Base-by-base conservation (phyloP, 176 grass and related monocot species). In the Zoysia japonica region DNA sequence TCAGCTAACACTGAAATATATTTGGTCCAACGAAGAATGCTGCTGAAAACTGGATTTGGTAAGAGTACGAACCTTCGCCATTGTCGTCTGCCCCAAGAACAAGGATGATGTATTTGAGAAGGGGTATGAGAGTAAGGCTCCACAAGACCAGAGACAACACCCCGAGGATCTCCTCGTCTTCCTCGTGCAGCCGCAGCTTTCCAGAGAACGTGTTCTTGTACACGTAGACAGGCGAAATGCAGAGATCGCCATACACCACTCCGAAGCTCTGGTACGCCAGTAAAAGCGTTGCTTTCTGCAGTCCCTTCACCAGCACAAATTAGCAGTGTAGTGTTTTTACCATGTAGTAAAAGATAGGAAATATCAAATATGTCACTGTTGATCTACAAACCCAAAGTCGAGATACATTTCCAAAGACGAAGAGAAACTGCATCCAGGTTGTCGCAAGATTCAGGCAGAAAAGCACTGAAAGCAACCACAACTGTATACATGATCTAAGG, bases 151-250 rank as follows among this genome's bases (percentile, higher is more conserved):
- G 42, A 40, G 94, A 97, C 8, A 97, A 54, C 5, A 92, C 94
- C 9, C 94, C 94, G 14, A 97, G 83, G 79, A 97, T 92, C 80
- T 97, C 94, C 43, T 84, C 89, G 40, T 97, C 93, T 67, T 97
- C 86, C 69, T 97, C 88, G n/a, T 97, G 88, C 51, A 97, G 88
- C 2, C 84, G 91, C 48, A 97, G 75, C 51, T 88, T 91, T 9
- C 94, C 91, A 0, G 94, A 97, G 35, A 97, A 97, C 36, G 94
- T 97, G 70, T 92, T 97, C 84, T 93, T 97, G 87, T 91, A 97
- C 71, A 97, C 94, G 37, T 97, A 97, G 17, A 97, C 87, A 4
- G 91, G 94, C 7, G 94, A 97, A 37, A 91, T 91, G 70, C 94
- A 87, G 51, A 97, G 77, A 45, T 97, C 94, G 1, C 94, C 89